A percentile compares a stretch with the other conserved stretches of the same genome.
Conservation (phyloP, 202 grass and related monocot species). For the Eragrostis tef region DNA sequence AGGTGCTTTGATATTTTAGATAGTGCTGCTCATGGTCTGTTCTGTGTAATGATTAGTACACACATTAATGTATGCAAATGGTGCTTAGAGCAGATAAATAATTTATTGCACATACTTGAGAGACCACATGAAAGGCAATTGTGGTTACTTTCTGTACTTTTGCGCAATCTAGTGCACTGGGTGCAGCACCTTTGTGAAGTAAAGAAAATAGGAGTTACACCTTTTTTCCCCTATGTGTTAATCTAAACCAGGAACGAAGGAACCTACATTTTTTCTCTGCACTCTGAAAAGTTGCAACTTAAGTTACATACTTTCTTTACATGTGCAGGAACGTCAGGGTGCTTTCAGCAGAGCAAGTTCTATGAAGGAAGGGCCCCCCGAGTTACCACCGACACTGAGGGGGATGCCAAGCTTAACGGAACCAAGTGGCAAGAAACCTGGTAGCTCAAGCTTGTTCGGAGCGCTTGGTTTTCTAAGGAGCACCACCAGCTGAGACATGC, state of each 20-base stretch:
- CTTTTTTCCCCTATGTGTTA: constrained; percentile 5
- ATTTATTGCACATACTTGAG: constrained; percentile 20
- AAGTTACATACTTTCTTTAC: constrained; percentile 9
- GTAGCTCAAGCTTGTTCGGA: constrained; percentile 48
- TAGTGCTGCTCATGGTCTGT: constrained; percentile 15
- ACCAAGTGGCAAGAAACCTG: constrained; percentile 35
- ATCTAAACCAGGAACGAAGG: background rate
- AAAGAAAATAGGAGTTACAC: background rate
- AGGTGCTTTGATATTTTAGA: background rate
- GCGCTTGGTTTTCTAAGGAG: constrained; percentile 51
- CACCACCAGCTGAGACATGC: constrained; percentile 45
- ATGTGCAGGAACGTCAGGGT: constrained; percentile 40
- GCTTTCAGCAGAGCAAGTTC: constrained; percentile 46
- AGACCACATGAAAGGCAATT: background rate
- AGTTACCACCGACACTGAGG: background rate
- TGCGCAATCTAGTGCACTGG: background rate
- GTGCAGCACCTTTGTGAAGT: background rate
- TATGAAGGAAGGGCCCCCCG: constrained; percentile 43
- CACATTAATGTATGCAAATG: constrained; percentile 20
- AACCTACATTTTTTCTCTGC: background rate
- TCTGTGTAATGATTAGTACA: constrained; percentile 9
- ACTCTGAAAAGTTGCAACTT: background rate
- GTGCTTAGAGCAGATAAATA: constrained; percentile 13
- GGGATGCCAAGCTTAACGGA: constrained; percentile 8
- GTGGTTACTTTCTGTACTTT: background rate